Conservation (phyloP, 306 rosid genomes). For the Acacia melanoxylon region DNA sequence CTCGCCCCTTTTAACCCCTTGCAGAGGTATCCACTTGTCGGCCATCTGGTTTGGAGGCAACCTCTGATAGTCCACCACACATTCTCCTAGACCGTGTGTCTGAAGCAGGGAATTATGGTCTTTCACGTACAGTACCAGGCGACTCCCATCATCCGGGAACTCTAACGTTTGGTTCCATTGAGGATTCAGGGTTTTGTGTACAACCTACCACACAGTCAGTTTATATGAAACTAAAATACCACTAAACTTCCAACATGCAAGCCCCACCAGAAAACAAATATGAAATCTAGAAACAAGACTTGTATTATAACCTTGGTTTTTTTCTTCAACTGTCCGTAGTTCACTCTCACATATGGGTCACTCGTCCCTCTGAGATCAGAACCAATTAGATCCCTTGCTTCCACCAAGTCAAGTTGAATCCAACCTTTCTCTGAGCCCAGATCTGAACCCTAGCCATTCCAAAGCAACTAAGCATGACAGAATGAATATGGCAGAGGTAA, state of each 20-base stretch:
- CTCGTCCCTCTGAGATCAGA: slow-evolving; percentile 83
- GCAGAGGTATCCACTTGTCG: slow-evolving; percentile 89
- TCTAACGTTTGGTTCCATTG: slow-evolving; percentile 88
- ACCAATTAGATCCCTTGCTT: slow-evolving; percentile 69
- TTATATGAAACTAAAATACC: not conserved
- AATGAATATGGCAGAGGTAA: not conserved
- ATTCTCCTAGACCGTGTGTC: slow-evolving; percentile 61
- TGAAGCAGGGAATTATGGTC: slow-evolving; percentile 78
- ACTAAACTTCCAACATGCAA: not conserved
- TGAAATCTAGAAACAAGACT: not conserved
- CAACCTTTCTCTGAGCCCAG: slow-evolving; percentile 46
- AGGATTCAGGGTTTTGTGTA: slow-evolving; percentile 68
- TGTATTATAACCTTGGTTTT: slow-evolving; percentile 58
- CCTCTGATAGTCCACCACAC: slow-evolving; percentile 74
- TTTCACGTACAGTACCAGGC: slow-evolving; percentile 60
- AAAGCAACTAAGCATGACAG: not conserved
- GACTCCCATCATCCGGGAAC: slow-evolving; percentile 73
- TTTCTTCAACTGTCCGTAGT: slow-evolving; percentile 67
- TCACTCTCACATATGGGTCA: slow-evolving; percentile 74
- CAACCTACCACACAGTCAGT: slow-evolving; percentile 43
- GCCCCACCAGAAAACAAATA: not conserved
- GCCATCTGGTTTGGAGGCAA: slow-evolving; percentile 71
- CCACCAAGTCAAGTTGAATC: slow-evolving; percentile 72
- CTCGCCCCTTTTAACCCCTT: slow-evolving; percentile 76
- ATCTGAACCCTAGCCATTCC: slow-evolving; percentile 47